These are phyloP conservation scores for Hygrophila difformis DNA, from an alignment of 257 asterid species.

Conservation along the genomic window DNA sequence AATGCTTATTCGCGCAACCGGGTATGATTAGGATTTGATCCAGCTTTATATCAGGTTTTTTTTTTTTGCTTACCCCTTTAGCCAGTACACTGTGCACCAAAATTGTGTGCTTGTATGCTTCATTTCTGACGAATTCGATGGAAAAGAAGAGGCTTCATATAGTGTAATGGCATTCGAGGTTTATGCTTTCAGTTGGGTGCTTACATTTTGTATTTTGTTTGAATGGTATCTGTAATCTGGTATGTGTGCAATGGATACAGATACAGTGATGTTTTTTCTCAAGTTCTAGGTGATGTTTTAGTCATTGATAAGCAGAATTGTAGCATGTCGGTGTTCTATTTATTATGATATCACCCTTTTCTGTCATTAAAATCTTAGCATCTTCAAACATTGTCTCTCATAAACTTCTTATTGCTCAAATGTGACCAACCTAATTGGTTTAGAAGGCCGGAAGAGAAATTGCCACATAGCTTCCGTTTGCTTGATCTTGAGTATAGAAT, in stretches of 20 bases:
- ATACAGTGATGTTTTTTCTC: neutral
- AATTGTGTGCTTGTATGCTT: neutral
- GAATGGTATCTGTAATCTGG: neutral
- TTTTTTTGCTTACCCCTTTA: too few relatives aligned
- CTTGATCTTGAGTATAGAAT: neutral
- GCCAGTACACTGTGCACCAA: constrained; percentile 3
- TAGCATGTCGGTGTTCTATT: too few relatives aligned
- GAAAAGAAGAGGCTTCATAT: neutral
- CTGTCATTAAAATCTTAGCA: neutral
- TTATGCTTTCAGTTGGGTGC: neutral
- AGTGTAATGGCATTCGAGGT: neutral
- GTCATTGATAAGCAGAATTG: constrained; percentile 7
- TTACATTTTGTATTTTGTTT: neutral
- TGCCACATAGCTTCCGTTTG: neutral
- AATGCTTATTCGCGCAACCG: neutral
- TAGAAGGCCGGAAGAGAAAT: too few relatives aligned
- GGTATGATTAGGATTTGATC: constrained; percentile 6
- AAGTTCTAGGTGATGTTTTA: neutral
- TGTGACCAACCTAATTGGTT: too few relatives aligned
- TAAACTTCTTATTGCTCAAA: too few relatives aligned
- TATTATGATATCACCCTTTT: too few relatives aligned
- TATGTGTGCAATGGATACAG: too few relatives aligned
- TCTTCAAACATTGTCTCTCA: constrained; percentile 1
- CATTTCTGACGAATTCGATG: constrained; percentile 4
- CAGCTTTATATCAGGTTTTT: too few relatives aligned